Base-by-base conservation (phyloP, 148 eudicot genomes). In the Suaeda aralocaspica region DNA sequence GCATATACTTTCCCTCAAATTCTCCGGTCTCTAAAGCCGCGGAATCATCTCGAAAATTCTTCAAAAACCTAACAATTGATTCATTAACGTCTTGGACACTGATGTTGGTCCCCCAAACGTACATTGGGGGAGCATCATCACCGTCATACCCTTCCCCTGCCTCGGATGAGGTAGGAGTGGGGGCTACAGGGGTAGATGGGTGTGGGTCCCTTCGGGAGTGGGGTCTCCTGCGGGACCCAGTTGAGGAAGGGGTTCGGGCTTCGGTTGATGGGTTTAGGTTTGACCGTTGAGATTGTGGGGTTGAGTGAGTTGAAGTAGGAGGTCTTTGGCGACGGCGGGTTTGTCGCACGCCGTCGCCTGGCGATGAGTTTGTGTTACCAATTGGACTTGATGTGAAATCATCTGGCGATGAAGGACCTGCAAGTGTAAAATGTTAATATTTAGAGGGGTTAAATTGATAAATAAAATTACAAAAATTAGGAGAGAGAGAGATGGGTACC, bases 31-130 rank as follows among this genome's bases (percentile, higher is more conserved):
- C 84, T 7, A 73, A 78, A 63, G 69, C 77, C 28, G 68, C 41
- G 5, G 76, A 56, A 58, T 76, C 67, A 11, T 87, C 96, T 45
- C 89, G 70, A 52, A 80, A 94, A 72, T 91, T 75, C 92, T 89
- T 89, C 79, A 94, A 48, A 72, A 94, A 94, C 81, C 90, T 74
- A 15, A 88, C 59, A 72, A 94, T 88, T 8, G 95, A 79, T 2
- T 90, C 91, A 46, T 91, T 91, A 1, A 91, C 97, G 64, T 94
- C 98, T 45, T 86, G 97, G 4, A 94, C 97, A 52, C 98, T 94
- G 25, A 94, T 91, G 42, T 91, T 94, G 12, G 97, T 94, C 24
- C 98, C 98, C 98, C 98, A 94, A 0, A 94, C 98, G 46, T 78
- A 91, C 91, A 89, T 86, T 0, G 96, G 91, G 0, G 98, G 88